Percentiles rank a stretch among this genome's conserved stretches.
Conservation (phyloP, 2,329 filamentous ascomycete genomes). For the Cercospora sp. region DNA sequence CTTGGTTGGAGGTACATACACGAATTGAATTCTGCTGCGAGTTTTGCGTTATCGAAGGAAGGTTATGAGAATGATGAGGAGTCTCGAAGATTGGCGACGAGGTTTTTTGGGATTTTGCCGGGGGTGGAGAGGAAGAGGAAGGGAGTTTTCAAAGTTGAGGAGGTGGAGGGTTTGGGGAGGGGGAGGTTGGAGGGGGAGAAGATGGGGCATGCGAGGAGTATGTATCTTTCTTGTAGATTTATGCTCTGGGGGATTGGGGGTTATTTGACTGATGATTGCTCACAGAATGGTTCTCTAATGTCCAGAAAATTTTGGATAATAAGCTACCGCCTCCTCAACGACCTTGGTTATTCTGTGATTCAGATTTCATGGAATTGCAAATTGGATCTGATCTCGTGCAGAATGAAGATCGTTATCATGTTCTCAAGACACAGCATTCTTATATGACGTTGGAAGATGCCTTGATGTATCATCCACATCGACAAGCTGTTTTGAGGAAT, state of each 20-base stretch:
- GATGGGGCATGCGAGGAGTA: neutral
- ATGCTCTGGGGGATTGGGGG: too few species aligned
- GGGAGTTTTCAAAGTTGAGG: neutral
- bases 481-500: neutral
- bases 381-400: neutral
- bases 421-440: neutral
- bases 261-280: neutral
- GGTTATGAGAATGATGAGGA: slow-evolving; percentile 11
- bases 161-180: neutral
- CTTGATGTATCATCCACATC: neutral
- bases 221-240: too few species aligned
- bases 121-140: slow-evolving; percentile 7
- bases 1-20: neutral
- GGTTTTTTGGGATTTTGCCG: slow-evolving; percentile 17
- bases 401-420: neutral
- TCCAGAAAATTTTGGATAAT: neutral
- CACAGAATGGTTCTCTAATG: slow-evolving; percentile 4
- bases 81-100: slow-evolving; percentile 12
- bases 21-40: slow-evolving; percentile 6
- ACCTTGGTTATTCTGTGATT: slow-evolving; percentile 8
- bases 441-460: neutral
- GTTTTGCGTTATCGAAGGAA: neutral
- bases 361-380: slow-evolving; percentile 11
- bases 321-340: neutral
- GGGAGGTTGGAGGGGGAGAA: slow-evolving; percentile 4